Conservation (phyloP, 1,284 basidiomycete species). For the Golubevia pallescens region DNA sequence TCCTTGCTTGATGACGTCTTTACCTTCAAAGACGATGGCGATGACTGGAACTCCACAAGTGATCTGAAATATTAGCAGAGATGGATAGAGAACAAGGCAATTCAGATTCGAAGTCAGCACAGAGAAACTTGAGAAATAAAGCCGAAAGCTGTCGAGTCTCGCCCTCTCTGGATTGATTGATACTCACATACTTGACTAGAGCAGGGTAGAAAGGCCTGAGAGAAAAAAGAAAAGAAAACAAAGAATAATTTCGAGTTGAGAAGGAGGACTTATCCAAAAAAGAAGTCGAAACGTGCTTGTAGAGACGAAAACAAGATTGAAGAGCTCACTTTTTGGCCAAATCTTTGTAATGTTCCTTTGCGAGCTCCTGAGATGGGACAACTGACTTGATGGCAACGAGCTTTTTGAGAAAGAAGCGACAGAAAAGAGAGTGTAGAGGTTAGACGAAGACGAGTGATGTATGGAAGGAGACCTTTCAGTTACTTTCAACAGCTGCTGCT, state of each 20-base stretch:
- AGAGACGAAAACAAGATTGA: too few relatives aligned
- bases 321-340: slow-evolving; percentile 17
- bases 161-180: too few relatives aligned
- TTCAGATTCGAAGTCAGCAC: not conserved
- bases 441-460: too few relatives aligned
- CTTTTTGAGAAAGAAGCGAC: slow-evolving; percentile 16
- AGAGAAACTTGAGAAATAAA: too few relatives aligned
- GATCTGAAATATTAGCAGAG: slow-evolving; percentile 11
- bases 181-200: slow-evolving; percentile 31
- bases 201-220: slow-evolving; percentile 49
- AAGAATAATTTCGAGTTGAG: too few relatives aligned
- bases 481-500: too few relatives aligned
- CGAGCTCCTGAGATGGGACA: slow-evolving; percentile 25
- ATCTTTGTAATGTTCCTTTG: slow-evolving; percentile 54
- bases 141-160: not conserved
- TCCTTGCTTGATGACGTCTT: slow-evolving; percentile 58
- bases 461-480: too few relatives aligned
- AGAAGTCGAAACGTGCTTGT: too few relatives aligned
- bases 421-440: too few relatives aligned
- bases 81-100: not conserved
- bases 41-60: slow-evolving; percentile 53
- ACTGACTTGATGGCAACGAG: slow-evolving; percentile 23
- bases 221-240: too few relatives aligned
- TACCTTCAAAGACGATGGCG: slow-evolving; percentile 59
- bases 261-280: too few relatives aligned